phyloP scores from a whole-genome alignment of 169 alveolate genomes.

The Pseudocohnilembus persalinus region DNA sequence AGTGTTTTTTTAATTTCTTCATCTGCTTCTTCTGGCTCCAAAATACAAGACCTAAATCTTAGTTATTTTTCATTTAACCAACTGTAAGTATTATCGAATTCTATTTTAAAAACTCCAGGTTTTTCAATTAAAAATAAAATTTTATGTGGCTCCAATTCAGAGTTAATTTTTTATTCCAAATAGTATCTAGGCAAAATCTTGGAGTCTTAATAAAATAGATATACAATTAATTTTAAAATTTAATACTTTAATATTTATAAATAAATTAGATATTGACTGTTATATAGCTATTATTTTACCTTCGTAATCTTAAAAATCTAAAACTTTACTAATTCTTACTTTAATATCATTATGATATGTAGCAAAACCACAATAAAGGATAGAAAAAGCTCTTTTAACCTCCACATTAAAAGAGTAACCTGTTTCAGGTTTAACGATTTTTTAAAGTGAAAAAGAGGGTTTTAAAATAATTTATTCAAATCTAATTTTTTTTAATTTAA shows the following conservation, averaged over 20 bases:
- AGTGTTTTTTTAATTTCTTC: background rate
- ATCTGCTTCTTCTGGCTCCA: conserved; percentile 18
- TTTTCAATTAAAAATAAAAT: conserved; percentile 3
- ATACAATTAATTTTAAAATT: no score
- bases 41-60: conserved; percentile 2
- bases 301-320: background rate
- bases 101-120: conserved; percentile 14
- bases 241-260: no score
- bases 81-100: conserved; percentile 20
- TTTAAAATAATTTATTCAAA: conserved; percentile 4
- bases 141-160: conserved; percentile 14
- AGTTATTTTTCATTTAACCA: conserved; percentile 18
- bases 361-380: conserved; percentile 18
- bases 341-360: conserved; percentile 8
- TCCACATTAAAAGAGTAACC: conserved; percentile 21
- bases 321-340: conserved; percentile 1
- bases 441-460: conserved; percentile 2
- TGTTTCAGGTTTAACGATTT: conserved; percentile 19
- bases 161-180: conserved; percentile 12
- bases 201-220: background rate
- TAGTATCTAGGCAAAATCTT: background rate
- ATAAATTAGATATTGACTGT: no score
- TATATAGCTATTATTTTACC: no score
- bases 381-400: conserved; percentile 9
- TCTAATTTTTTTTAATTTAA: background rate